Base-by-base conservation (phyloP, 257 asterid genomes). In the Solanum chiquidenum region DNA sequence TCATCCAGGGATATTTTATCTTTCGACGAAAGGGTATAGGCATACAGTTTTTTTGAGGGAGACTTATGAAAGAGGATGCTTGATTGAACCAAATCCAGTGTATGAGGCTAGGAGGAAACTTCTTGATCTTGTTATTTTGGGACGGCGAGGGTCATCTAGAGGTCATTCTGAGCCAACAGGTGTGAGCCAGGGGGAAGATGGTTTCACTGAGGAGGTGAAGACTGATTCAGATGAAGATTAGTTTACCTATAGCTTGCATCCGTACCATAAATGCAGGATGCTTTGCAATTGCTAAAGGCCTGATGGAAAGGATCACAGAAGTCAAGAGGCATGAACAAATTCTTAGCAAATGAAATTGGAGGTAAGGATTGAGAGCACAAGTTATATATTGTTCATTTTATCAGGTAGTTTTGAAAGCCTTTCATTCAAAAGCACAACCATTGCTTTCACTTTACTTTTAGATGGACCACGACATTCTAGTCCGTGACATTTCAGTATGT, bases 21-120 rank as follows among this genome's bases (percentile, higher is more conserved):
- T 95, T 90, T 96, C 99, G 5, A 94, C 99, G 9, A 96, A 93
- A 89, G 99, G 99, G 77, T 93, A 94, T 87, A 92, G 88, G 91
- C 98, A 96, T 83, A 94, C 95, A 0, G 95, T 95, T 86, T 96
- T 96, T 89, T 72, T 96, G 87, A 94, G 98, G 91, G 99, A 96
- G 91, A 97, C 97, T 9, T 96, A 96, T 76, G 96, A 90, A 90
- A 95, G 97, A 84, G 99, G 99, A 46, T 92, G 98, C 92, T 91
- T 96, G 93, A 92, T 94, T 83, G 95, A 96, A 90, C 91, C 96
- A 0, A 93, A 94, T 86, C 95, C 95, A 0, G 94, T 96, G 69
- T 96, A 96, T 87, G 95, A 91, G 83, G 95, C 93, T 25, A 92
- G 99, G 86, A 94, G 95, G 94, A 95, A 93, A 91, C 98, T 95